Evolutionary conservation across 192 early-diverging fungal species (phyloP).

Genomic region (Cladochytrium replicatum): DNA sequence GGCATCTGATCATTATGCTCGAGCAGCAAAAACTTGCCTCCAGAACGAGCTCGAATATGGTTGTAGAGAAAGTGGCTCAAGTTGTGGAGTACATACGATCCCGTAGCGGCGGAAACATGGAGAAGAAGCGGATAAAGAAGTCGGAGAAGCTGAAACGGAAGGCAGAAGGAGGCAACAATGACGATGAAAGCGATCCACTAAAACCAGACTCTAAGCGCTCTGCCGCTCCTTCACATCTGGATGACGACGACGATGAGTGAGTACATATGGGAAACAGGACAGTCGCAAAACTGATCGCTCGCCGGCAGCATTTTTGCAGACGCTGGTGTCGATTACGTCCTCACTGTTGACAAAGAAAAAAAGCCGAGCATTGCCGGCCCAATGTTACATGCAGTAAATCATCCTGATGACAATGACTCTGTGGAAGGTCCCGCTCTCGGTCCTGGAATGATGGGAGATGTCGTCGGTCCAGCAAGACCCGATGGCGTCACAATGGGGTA

Average conservation of each 20-base stretch:
- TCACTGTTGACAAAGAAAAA: conserved; percentile 39
- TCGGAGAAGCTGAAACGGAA: conserved; percentile 26
- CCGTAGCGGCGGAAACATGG: conserved; percentile 7
- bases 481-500: no score
- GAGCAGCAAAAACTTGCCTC: conserved; percentile 12
- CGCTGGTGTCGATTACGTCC: conserved; percentile 64
- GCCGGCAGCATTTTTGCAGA: conserved; percentile 76
- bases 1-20: neutral
- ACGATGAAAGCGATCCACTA: neutral
- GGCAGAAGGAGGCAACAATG: conserved; percentile 1
- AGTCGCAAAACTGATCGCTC: no score
- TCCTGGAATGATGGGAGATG: no score
- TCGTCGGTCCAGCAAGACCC: no score
- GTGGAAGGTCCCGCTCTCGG: no score
- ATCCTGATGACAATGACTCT: conserved; percentile 7
- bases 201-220: conserved; percentile 9
- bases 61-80: conserved; percentile 61
- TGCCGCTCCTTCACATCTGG: no score
- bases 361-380: conserved; percentile 7
- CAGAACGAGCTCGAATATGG: conserved; percentile 52
- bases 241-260: conserved; percentile 52
- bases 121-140: conserved; percentile 32
- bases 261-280: neutral
- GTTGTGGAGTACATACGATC: conserved; percentile 43
- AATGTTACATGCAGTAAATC: conserved; percentile 8